A percentile compares a stretch with the other conserved stretches of the same genome.
phyloP scores from a whole-genome alignment of 371 early-diverging fungal genomes.

The Dinochytrium kinnereticum region DNA sequence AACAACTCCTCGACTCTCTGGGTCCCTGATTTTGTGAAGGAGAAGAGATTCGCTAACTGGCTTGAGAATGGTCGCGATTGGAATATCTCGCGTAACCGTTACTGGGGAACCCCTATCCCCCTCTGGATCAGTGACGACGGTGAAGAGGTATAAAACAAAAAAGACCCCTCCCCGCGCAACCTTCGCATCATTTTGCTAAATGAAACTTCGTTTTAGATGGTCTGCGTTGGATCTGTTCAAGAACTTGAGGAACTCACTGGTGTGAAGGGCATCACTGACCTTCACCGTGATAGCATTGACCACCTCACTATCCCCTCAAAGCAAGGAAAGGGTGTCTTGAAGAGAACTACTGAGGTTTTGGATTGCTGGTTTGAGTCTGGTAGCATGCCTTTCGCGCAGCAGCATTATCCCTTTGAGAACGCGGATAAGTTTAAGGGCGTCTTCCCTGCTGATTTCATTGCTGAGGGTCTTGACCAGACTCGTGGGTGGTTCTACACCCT shows the following conservation, averaged over 20 bases:
- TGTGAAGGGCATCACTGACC: constrained; percentile 85
- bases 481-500: constrained; percentile 99
- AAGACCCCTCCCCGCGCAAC: no score
- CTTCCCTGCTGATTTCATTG: constrained; percentile 99
- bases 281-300: constrained; percentile 99
- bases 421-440: constrained; percentile 78
- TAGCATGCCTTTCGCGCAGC: constrained; percentile 99
- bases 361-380: constrained; percentile 97
- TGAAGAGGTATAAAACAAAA: constrained; percentile 78
- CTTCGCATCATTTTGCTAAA: no score
- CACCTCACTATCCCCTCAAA: constrained; percentile 96
- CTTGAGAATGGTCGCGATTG: constrained; percentile 98
- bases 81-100: constrained; percentile 99
- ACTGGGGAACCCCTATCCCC: constrained; percentile 99
- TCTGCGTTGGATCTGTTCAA: constrained; percentile 95
- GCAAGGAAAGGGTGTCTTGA: constrained; percentile 87
- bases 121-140: constrained; percentile 97
- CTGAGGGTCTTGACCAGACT: constrained; percentile 99
- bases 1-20: constrained; percentile 94
- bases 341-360: constrained; percentile 98
- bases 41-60: constrained; percentile 99
- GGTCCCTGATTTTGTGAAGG: constrained; percentile 98
- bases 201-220: no score
- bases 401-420: constrained; percentile 99
- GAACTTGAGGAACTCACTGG: constrained; percentile 96